Base-by-base conservation (phyloP, 257 asterid species). In the Penstemon newberryi region DNA sequence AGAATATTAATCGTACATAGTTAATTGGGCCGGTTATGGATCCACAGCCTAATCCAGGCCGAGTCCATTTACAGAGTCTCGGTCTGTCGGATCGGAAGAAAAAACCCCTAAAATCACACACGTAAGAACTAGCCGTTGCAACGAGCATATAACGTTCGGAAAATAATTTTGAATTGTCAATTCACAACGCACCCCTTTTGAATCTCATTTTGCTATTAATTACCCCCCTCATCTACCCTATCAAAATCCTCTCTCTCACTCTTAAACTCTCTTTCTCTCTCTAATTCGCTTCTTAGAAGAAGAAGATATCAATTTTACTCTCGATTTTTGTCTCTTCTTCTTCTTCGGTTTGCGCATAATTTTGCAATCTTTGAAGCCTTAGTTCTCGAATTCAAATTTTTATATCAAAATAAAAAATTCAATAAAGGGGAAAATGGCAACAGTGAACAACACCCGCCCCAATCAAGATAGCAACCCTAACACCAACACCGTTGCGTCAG, bases 391-490 rank as follows among this genome's bases (percentile, higher is more conserved):
- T 15, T 15, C 18, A 15, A 15, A 15, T 15, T 56, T 43, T 62
- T 45, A 57, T 15, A 37, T 38, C 52, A 2, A 33, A 33, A 12
- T 38, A 63, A 58, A 12, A 33, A 3, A 11, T 18, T 43, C 50
- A 60, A 42, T 13, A 52, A 13, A 33, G 62, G 18, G 51, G 57
- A 46, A 50, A 54, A 90, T 86, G 94, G 87, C 96, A 1, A 47
- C 92, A 41, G 71, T 80, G 18, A 87, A 78, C 73, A 82, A 83
- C 51, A 68, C 66, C 13, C 75, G 37, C 79, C 81, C 71, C 76
- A 80, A 70, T 73, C 88, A 85, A 52, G 91, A 83, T 78, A 82
- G 75, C 73, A 86, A 79, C 76, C 85, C 85, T 46, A 89, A 81
- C 80, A 81, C 87, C 50, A 5, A 69, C 77, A 15, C 57, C 72